Base-by-base conservation (phyloP, 2,329 filamentous ascomycete genomes). In the Talaromyces sp. region DNA sequence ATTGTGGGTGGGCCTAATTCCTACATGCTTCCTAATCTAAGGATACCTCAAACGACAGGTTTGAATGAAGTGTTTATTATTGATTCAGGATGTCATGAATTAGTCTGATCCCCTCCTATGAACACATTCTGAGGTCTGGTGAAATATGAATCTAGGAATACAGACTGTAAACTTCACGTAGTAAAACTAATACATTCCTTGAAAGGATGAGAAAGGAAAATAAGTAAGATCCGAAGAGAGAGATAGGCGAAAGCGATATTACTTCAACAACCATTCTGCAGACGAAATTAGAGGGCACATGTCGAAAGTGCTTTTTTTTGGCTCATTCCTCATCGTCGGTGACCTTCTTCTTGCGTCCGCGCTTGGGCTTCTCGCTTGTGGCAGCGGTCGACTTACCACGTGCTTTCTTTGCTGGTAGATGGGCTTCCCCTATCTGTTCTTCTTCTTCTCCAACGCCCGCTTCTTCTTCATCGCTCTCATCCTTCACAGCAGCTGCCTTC, bases 361-460 rank as follows among this genome's bases (percentile, higher is more conserved):
- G 67, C 63, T 66, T 67, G 11, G 66, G 56, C 52, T 68, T 67
- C 22, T 68, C 67, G 9, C 57, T 33, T 22, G 27, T 59, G 16
- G 45, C 39, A 24, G 65, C 24, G 19, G 45, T 33, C 11, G 43
- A n/a, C 45, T 66, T 66, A 37, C 63, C 57, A 22, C 56, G 60
- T 41, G 54, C 27, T 59, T 63, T 66, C 27, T 49, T 60, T 7
- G 43, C 41, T 54, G 64, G 39, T 11, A 52, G 37, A 43, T 64
- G 60, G 31, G 59, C 22, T 47, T 59, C 39, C 27, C 27, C 27
- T 3, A 33, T 8, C 16, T 61, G 45, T 16, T 58, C 39, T 45
- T 57, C 39, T 11, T 64, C 54, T 19, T 19, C 19, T 19, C 11
- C n/a, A 16, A 3, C 27, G 22, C 31, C 52, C n/a, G 19, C 27